Percentiles rank a stretch among this genome's conserved stretches.
Conservation (phyloP, 768 basidiomycete species). For the Paxillus involutus region DNA sequence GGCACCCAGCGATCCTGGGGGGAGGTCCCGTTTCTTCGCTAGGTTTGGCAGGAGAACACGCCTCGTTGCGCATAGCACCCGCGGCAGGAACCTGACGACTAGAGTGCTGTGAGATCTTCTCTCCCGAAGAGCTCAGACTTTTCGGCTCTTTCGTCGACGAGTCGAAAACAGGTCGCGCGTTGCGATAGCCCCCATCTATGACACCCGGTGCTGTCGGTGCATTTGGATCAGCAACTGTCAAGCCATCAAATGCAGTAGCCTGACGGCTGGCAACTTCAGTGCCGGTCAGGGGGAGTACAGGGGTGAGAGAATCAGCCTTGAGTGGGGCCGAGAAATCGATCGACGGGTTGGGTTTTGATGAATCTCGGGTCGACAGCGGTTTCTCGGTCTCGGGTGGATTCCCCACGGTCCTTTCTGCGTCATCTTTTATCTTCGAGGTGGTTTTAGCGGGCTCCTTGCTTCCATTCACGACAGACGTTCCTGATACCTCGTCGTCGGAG, state of each 20-base stretch:
- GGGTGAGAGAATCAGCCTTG: not conserved
- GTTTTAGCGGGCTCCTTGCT: not conserved
- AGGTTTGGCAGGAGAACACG: not conserved
- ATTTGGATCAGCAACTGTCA: not conserved
- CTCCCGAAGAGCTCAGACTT: not conserved
- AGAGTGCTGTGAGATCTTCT: not conserved
- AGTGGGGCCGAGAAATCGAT: conserved; percentile 10
- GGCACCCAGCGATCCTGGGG: conserved; percentile 20
- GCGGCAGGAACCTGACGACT: not conserved
- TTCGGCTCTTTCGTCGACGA: not conserved
- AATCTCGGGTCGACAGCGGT: not conserved
- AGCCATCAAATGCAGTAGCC: not conserved
- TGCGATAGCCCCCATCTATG: not conserved
- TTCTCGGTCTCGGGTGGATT: not conserved
- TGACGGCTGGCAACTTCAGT: not conserved
- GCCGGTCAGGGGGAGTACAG: not conserved
- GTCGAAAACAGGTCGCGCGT: not conserved
- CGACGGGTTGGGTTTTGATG: conserved; percentile 14
- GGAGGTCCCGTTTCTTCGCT: conserved; percentile 1
- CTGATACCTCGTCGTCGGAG: conserved; percentile 18
- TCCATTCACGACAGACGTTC: not conserved
- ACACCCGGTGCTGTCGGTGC: not conserved
- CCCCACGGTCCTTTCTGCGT: not conserved
- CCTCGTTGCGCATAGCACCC: not conserved
- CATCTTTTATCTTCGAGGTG: not conserved